Percentiles rank a stretch among this genome's conserved stretches.
Evolutionary conservation across 352 stramenopile genomes (phyloP).

Genomic region (Phytopythium ostracodes): DNA sequence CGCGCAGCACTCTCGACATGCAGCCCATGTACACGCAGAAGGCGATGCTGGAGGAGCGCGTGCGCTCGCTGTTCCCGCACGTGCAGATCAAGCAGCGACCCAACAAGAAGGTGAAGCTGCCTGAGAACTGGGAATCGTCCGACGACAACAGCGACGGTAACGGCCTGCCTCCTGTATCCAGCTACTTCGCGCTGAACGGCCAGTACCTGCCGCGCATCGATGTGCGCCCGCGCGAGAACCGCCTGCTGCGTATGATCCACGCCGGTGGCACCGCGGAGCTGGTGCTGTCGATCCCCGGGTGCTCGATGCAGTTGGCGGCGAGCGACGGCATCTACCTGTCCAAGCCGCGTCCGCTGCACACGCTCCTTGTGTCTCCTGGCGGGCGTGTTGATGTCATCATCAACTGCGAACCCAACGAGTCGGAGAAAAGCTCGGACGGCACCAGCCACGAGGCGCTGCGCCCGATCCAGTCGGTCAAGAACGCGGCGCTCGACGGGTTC

Average conservation of each 20-base stretch:
- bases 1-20: conserved; percentile 45
- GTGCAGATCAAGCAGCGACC: conserved; percentile 30
- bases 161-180: conserved; percentile 28
- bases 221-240: conserved; percentile 44
- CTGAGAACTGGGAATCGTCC: conserved; percentile 16
- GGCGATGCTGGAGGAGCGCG: conserved; percentile 24
- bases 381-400: conserved; percentile 55
- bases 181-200: conserved; percentile 72
- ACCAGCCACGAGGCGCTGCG: conserved; percentile 27
- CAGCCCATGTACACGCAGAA: conserved; percentile 44
- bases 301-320: conserved; percentile 44
- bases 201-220: conserved; percentile 63
- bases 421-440: neutral
- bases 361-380: conserved; percentile 54
- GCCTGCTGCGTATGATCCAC: conserved; percentile 61
- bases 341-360: conserved; percentile 27
- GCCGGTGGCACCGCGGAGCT: conserved; percentile 45
- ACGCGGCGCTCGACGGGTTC: conserved; percentile 34
- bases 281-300: conserved; percentile 57
- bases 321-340: conserved; percentile 58
- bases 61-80: conserved; percentile 37
- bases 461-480: conserved; percentile 49
- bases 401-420: conserved; percentile 36
- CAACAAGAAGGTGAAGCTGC: conserved; percentile 22
- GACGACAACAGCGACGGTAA: conserved; percentile 14